phyloP scores from a whole-genome alignment of 2,329 filamentous ascomycete species.

The Botrytis fabae region DNA sequence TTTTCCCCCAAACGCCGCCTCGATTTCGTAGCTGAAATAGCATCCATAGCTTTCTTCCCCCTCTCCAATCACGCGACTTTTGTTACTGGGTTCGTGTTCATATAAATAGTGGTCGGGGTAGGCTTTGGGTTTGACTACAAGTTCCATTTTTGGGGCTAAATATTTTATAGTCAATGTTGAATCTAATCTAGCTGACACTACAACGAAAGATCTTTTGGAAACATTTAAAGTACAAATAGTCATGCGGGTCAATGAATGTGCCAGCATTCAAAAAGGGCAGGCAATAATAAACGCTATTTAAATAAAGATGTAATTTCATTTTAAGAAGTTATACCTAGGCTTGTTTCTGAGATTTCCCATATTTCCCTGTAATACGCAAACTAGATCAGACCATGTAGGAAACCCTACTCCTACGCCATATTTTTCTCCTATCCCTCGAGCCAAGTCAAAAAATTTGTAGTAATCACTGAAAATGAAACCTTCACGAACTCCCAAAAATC shows the following conservation, averaged over 20 bases:
- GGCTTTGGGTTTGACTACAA: not conserved
- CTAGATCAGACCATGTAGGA: not conserved
- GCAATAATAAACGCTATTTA: not conserved
- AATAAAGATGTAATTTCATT: not conserved
- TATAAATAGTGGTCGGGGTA: constrained; percentile 33
- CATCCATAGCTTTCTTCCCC: constrained; percentile 32
- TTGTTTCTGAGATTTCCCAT: not conserved
- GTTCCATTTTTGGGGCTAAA: not conserved
- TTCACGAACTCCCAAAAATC: constrained; percentile 1
- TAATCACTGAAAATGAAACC: not conserved
- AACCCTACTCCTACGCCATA: constrained; percentile 3
- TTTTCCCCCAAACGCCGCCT: constrained; percentile 8
- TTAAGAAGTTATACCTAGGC: not conserved
- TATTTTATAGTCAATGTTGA: not conserved
- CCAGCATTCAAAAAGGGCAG: not conserved
- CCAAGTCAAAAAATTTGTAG: not conserved
- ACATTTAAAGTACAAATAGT: not conserved
- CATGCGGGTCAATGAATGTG: not conserved
- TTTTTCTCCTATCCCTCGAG: constrained; percentile 1
- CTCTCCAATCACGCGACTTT: constrained; percentile 33
- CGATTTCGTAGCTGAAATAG: constrained; percentile 30
- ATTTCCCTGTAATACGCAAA: not conserved
- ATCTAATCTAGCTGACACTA: not conserved
- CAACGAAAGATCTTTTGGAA: not conserved
- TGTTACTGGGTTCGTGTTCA: constrained; percentile 28